These are phyloP conservation scores for Phytophthora multivora DNA, from an alignment of 352 stramenopile species.

Conservation along the genomic window DNA sequence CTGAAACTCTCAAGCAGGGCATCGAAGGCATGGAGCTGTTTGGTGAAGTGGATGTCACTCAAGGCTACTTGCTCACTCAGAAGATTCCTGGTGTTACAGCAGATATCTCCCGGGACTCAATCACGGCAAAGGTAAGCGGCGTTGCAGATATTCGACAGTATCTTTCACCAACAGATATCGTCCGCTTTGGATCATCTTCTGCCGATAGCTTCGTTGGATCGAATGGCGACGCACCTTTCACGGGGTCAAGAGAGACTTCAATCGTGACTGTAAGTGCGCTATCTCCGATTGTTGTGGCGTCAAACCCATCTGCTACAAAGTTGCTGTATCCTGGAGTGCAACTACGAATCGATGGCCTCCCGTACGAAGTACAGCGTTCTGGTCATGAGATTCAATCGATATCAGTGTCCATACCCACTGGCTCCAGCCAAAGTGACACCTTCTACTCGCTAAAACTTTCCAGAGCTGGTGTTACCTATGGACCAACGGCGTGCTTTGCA, in stretches of 20 bases:
- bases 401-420: slow-evolving; percentile 41
- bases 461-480: slow-evolving; percentile 26
- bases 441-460: slow-evolving; percentile 53
- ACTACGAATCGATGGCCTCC: slow-evolving; percentile 88
- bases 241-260: slow-evolving; percentile 48
- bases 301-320: slow-evolving; percentile 38
- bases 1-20: slow-evolving; percentile 63
- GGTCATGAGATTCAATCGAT: slow-evolving; percentile 92
- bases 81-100: slow-evolving; percentile 62
- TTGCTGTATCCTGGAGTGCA: slow-evolving; percentile 83
- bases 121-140: slow-evolving; percentile 45
- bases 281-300: slow-evolving; percentile 57
- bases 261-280: slow-evolving; percentile 41
- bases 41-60: slow-evolving; percentile 67
- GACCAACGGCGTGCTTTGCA: slow-evolving; percentile 42
- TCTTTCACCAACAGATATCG: slow-evolving; percentile 60
- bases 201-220: slow-evolving; percentile 50
- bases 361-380: slow-evolving; percentile 88
- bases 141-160: slow-evolving; percentile 69
- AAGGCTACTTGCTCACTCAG: slow-evolving; percentile 54
- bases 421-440: slow-evolving; percentile 9
- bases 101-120: slow-evolving; percentile 55
- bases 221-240: slow-evolving; percentile 69
- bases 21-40: slow-evolving; percentile 81
- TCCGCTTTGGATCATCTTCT: slow-evolving; percentile 60